Evolutionary conservation across 129 eudicot genomes (phyloP).

Genomic region (Ambrosia artemisiifolia): DNA sequence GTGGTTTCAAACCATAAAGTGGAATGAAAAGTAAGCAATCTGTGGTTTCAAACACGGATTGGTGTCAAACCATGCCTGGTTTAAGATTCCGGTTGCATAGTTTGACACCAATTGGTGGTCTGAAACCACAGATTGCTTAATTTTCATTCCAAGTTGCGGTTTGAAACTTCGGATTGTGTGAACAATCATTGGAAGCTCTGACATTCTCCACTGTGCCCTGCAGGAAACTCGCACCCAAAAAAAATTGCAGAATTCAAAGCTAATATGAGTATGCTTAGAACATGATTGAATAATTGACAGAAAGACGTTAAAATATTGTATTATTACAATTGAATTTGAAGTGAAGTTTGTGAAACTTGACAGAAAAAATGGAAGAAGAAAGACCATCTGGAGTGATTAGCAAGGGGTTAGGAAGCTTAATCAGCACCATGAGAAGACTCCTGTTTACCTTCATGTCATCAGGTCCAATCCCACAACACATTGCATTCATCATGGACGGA

Average conservation of each 20-base stretch:
- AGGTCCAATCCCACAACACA: slow-evolving; percentile 63
- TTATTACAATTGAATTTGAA: background rate
- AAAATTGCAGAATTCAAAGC: background rate
- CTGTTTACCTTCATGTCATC: slow-evolving; percentile 43
- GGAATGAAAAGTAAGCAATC: too few relatives aligned
- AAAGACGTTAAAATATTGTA: background rate
- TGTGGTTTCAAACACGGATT: too few relatives aligned
- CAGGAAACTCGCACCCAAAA: background rate
- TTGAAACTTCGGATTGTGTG: too few relatives aligned
- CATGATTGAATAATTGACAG: background rate
- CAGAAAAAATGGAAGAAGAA: slow-evolving; percentile 31
- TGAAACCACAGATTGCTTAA: too few relatives aligned
- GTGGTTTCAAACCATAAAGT: too few relatives aligned
- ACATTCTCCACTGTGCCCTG: too few relatives aligned
- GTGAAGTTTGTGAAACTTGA: background rate
- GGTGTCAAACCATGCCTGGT: too few relatives aligned
- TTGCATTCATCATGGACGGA: slow-evolving; percentile 74
- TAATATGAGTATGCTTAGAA: background rate
- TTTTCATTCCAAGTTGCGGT: too few relatives aligned
- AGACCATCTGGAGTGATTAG: slow-evolving; percentile 24
- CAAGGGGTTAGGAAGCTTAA: slow-evolving; percentile 36
- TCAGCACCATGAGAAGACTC: slow-evolving; percentile 27
- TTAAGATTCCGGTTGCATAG: too few relatives aligned
- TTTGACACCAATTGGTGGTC: too few relatives aligned
- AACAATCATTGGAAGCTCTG: too few relatives aligned